Evolutionary conservation across 306 rosid species (phyloP).

Genomic region (Sindora glabra): DNA sequence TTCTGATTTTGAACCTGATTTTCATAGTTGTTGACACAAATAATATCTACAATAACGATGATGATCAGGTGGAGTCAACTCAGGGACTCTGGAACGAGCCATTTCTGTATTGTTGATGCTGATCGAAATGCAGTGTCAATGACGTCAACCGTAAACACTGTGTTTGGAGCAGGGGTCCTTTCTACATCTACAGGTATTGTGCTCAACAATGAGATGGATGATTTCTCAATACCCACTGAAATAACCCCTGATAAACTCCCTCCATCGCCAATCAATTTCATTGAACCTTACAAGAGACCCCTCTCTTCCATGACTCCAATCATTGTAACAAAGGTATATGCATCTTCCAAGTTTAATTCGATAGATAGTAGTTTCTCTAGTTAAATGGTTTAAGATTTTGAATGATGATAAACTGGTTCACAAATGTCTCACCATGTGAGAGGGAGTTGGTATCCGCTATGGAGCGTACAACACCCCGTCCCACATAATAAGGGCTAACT

Average conservation of each 20-base stretch:
- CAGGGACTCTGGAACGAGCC: conserved; percentile 91
- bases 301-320: conserved; percentile 90
- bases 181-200: conserved; percentile 85
- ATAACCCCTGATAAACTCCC: conserved; percentile 56
- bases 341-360: background rate
- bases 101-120: conserved; percentile 79
- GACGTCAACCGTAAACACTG: conserved; percentile 57
- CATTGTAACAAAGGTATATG: conserved; percentile 68
- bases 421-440: no score
- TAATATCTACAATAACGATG: background rate
- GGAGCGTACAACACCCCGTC: no score
- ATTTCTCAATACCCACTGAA: conserved; percentile 71
- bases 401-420: no score
- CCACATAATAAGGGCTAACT: no score
- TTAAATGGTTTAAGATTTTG: no score
- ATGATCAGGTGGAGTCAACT: conserved; percentile 85
- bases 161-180: conserved; percentile 67
- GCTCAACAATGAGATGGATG: conserved; percentile 83
- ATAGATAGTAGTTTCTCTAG: no score
- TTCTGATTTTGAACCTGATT: background rate
- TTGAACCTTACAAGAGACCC: conserved; percentile 75
- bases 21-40: background rate
- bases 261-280: conserved; percentile 82
- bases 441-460: no score
- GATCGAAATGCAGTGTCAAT: conserved; percentile 87